Percentiles rank a stretch among this genome's conserved stretches.
Evolutionary conservation across 805 yeast genomes (phyloP).

Genomic region (Saccharomycopsis lassenensis): DNA sequence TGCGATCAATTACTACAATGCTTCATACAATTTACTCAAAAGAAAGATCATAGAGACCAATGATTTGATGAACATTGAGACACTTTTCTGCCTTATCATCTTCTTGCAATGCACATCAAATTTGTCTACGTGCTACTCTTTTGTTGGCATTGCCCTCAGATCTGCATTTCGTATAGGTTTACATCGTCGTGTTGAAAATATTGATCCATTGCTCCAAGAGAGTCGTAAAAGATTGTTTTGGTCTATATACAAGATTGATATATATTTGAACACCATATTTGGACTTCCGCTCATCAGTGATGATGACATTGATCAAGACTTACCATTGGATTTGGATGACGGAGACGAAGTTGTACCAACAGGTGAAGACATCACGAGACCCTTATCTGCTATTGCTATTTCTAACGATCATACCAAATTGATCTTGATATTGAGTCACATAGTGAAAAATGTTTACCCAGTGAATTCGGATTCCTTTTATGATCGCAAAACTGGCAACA

Average conservation of each 20-base stretch:
- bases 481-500: slow-evolving; percentile 10
- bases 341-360: too few species aligned
- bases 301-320: slow-evolving; percentile 77
- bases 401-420: slow-evolving; percentile 79
- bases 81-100: slow-evolving; percentile 75
- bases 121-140: slow-evolving; percentile 77
- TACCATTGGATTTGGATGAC: slow-evolving; percentile 53
- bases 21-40: slow-evolving; percentile 13
- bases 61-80: slow-evolving; percentile 21
- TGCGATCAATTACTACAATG: slow-evolving; percentile 17
- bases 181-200: slow-evolving; percentile 58
- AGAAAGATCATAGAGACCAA: slow-evolving; percentile 17
- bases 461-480: slow-evolving; percentile 32
- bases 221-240: slow-evolving; percentile 78
- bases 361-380: slow-evolving; percentile 23
- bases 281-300: slow-evolving; percentile 74
- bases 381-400: slow-evolving; percentile 27
- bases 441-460: slow-evolving; percentile 67
- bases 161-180: slow-evolving; percentile 76
- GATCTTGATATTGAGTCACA: slow-evolving; percentile 57
- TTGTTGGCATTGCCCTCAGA: slow-evolving; percentile 78
- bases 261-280: slow-evolving; percentile 75
- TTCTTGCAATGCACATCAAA: slow-evolving; percentile 85
- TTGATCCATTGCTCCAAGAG: slow-evolving; percentile 70
- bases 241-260: slow-evolving; percentile 85